Percentiles rank a stretch among this genome's conserved stretches.
Conservation (phyloP, 768 basidiomycete genomes). For the Mycena polygramma region DNA sequence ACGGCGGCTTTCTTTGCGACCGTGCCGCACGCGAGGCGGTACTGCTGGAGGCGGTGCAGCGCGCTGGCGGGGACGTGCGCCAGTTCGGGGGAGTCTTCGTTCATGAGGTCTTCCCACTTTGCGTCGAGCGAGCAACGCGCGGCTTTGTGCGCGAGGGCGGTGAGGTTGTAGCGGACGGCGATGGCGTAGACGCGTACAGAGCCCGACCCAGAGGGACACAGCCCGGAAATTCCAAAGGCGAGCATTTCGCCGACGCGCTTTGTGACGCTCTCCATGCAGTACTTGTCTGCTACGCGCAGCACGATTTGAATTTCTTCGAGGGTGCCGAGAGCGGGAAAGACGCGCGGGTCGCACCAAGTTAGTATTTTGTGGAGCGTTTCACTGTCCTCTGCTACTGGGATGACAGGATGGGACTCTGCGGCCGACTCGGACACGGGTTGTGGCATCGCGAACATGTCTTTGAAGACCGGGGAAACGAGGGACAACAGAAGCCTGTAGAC, state of each 20-base stretch:
- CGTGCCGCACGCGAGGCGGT: constrained; percentile 27
- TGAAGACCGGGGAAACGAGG: constrained; percentile 43
- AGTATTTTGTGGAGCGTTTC: constrained; percentile 49
- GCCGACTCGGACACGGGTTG: constrained; percentile 18
- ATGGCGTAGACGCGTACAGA: constrained; percentile 56
- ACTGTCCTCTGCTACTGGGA: constrained; percentile 47
- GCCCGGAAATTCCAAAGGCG: constrained; percentile 18
- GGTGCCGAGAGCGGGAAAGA: constrained; percentile 46
- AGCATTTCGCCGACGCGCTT: constrained; percentile 46
- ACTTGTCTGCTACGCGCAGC: constrained; percentile 53
- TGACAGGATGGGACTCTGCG: constrained; percentile 36
- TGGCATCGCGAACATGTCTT: constrained; percentile 44
- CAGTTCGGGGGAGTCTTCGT: constrained; percentile 52
- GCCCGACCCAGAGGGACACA: constrained; percentile 43
- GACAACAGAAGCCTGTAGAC: constrained; percentile 41
- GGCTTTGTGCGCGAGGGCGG: constrained; percentile 50
- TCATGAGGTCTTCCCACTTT: constrained; percentile 46
- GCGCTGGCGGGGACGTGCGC: constrained; percentile 52
- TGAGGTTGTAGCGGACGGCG: constrained; percentile 52
- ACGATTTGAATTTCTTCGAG: constrained; percentile 52
- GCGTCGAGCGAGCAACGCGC: constrained; percentile 48
- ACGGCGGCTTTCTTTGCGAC: constrained; percentile 26
- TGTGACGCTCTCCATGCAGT: constrained; percentile 51
- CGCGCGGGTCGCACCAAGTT: constrained; percentile 53
- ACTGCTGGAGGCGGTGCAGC: constrained; percentile 47